Base-by-base conservation (phyloP, 768 basidiomycete species). In the Phylloporus sp. region DNA sequence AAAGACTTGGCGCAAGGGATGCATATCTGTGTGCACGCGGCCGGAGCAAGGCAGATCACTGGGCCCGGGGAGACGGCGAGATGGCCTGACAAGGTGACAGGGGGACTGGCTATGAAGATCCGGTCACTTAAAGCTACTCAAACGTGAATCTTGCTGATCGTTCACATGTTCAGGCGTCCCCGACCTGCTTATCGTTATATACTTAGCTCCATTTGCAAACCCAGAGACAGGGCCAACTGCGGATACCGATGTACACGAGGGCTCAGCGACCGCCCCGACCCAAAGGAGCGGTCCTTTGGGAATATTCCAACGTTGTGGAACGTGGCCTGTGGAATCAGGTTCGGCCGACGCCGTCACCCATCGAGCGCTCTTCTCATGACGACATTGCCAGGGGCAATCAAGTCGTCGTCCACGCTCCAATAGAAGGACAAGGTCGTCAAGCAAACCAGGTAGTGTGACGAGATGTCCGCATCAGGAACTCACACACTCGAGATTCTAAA, bases 61-160 rank as follows among this genome's bases (percentile, higher is more conserved):
- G 4, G 13, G 4, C 13, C 41, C 26, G 16, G 15, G 6, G 24
- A 27, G 23, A 2, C 23, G 39, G 36, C 10, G n/a, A 32, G 27
- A 18, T 24, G 45, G 7, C 22, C 45, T 24, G 15, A 18, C 18
- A 18, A 16, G 40, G 59, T 52, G 59, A 36, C 56, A 45, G 59
- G 59, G 58, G 59, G 59, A 36, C 52, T 13, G 12, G 29, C 18
- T 11, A 22, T 18, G 47, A 61, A 49, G 56, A 60, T 61, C 52
- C 18, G 26, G 24, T 31, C 32, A n/a, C 45, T 20, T 35, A n/a
- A 46, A 38, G 23, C 35, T 15, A 45, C 36, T 28, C 47, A 36
- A 52, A 42, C 27, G 57, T 38, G 57, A 59, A 56, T 56, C 58
- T 56, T 11, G 47, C 42, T 31, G 53, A 55, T 59, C 58, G 34